Conservation (phyloP, 2,329 filamentous ascomycete genomes). For the Pseudogymnoascus sp. region DNA sequence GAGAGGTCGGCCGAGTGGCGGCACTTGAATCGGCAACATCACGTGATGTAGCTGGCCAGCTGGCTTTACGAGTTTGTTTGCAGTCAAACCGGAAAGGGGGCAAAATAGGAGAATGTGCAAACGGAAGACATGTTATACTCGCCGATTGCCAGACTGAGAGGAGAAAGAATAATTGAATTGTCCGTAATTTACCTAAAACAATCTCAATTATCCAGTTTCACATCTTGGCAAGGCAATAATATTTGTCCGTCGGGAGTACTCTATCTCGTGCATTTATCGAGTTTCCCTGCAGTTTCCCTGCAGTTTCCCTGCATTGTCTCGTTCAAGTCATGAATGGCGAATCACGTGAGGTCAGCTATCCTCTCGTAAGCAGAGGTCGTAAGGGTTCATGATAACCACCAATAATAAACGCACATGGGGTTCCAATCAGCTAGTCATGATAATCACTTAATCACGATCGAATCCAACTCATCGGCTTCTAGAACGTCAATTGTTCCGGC, state of each 20-base stretch:
- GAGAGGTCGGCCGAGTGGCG: neutral
- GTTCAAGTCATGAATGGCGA: neutral
- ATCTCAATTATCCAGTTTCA: neutral
- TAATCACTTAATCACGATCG: neutral
- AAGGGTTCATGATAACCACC: neutral
- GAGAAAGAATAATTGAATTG: neutral
- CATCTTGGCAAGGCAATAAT: neutral
- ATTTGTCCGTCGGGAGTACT: neutral
- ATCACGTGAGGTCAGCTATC: neutral
- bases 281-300: too few species aligned
- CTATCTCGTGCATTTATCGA: neutral
- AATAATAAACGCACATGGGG: neutral
- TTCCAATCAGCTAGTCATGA: neutral
- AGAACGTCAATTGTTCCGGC: neutral
- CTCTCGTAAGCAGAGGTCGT: neutral
- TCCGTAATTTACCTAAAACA: neutral
- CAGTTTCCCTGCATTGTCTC: too few species aligned
- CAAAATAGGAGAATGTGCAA: neutral
- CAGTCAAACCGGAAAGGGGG: neutral
- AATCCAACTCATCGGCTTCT: neutral
- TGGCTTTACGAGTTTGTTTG: neutral
- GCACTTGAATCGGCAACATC: neutral
- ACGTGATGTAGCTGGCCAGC: neutral
- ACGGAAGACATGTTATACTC: neutral
- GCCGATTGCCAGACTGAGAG: neutral